Evolutionary conservation across 352 stramenopile genomes (phyloP), one percentile per base, ranked within the genome.

Genomic region (Globisporangium spiculum): DNA sequence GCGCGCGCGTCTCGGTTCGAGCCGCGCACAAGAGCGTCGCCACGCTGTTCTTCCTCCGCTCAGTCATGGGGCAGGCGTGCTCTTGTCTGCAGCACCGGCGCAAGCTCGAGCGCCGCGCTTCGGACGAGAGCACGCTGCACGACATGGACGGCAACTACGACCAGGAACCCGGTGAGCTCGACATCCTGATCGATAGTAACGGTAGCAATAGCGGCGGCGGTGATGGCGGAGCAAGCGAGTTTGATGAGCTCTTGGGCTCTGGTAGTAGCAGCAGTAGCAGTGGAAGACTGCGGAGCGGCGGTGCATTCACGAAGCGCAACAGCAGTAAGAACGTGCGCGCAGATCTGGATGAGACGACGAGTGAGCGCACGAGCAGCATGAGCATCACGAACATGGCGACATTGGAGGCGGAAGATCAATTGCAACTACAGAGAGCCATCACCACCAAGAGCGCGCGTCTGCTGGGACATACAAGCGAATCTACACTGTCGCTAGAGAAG

Each of bases 11-110:
- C 30, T 50, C 6, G 32, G 24, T 56, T 9, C 22, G 30, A 38
- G 14, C 38, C 12, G 24, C 38, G 44, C 44, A 53, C 12, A 26
- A 27, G 38, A 61, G 30, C 53, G 54, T 60, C 54, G 54, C 56
- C 30, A 61, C n/a, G 56, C 46, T 46, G 30, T 59, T 70, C 34
- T 44, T 54, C 48, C 36, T 66, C 32, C 48, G 59, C 50, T 65
- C 66, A 26, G 34, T 44, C 18, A 94, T 94, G 88, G 83, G 86
- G 38, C 83, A 92, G 69, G 68, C 79, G 67, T 96, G 88, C 70
- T 91, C 88, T 64, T 96, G 88, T 68, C 63, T 89, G 68, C 75
- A 92, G 60, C 83, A 90, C 30, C 75, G 77, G 46, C 81, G 68
- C 65, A 89, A 90, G 73, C 76, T 79, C 55, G 74, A 82, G 75